Evolutionary conservation across 352 stramenopile species (phyloP).

Genomic region (Pythium aristosporum): DNA sequence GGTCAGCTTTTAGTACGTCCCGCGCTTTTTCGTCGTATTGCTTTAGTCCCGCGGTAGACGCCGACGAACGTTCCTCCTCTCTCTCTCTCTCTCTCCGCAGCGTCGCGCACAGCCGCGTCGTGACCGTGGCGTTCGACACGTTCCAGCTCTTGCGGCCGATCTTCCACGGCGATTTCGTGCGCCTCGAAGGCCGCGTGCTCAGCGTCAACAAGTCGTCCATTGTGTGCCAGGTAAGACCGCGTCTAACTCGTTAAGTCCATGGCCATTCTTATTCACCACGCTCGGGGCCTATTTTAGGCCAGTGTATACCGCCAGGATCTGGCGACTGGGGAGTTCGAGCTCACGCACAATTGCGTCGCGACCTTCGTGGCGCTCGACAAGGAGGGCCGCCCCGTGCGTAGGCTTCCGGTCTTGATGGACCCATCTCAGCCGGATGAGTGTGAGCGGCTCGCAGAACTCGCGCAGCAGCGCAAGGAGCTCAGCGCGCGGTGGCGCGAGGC

Average conservation of each 20-base stretch:
- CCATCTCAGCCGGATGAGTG: slow-evolving; percentile 27
- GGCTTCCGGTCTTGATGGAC: slow-evolving; percentile 30
- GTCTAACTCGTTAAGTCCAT: no score
- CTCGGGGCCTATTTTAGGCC: slow-evolving; percentile 13
- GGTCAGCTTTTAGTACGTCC: slow-evolving; percentile 34
- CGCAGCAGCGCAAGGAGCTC: slow-evolving; percentile 36
- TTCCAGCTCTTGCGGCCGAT: slow-evolving; percentile 37
- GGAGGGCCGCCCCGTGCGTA: slow-evolving; percentile 18
- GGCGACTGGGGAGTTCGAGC: slow-evolving; percentile 35
- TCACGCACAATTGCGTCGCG: slow-evolving; percentile 44
- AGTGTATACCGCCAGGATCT: slow-evolving; percentile 45
- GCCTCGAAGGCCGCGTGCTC: slow-evolving; percentile 38
- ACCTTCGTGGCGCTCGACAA: slow-evolving; percentile 41
- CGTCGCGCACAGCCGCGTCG: slow-evolving; percentile 31
- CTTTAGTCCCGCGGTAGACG: not conserved
- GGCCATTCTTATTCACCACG: not conserved
- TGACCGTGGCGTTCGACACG: slow-evolving; percentile 50
- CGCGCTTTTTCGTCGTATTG: not conserved
- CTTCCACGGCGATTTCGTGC: slow-evolving; percentile 45
- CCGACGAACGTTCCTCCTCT: no score
- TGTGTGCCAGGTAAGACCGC: slow-evolving; percentile 30
- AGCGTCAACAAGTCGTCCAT: slow-evolving; percentile 42
- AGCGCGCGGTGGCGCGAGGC: slow-evolving; percentile 29
- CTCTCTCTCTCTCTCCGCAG: slow-evolving; percentile 5
- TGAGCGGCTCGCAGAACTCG: slow-evolving; percentile 30